Evolutionary conservation across 257 asterid species (phyloP), one percentile per base, ranked within the genome.

Genomic region (Solanum sitiens): DNA sequence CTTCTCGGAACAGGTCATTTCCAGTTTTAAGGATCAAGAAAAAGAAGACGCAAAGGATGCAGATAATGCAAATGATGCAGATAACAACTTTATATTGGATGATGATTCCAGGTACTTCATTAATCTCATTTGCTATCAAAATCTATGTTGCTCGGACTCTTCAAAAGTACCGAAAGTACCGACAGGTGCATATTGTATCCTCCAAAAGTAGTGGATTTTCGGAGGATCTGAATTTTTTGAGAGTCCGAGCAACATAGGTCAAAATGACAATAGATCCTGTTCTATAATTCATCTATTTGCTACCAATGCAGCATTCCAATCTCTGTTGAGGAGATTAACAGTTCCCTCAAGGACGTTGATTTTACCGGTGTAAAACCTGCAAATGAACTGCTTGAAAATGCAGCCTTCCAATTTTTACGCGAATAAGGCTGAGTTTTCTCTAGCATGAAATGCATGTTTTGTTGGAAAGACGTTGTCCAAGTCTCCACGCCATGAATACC

Each of bases 291-390:
- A 79, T 83, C 8, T 39, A 20, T 61, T 13, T 77, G 45, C 44
- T 89, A 33, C 40, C 23, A 20, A 73, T 90, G 95, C 95, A 96
- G 98, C 88, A 90, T 92, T 73, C 98, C 96, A 33, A 90, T 96
- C 90, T 93, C 94, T 10, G 93, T 92, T 40, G 98, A 93, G 40
- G 98, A 93, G 35, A 90, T 96, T 65, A 89, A 92, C 94, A 85
- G 87, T 87, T 91, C 93, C 86, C 85, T 92, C 91, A 93, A 91
- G 56, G 96, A 92, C 32, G 83, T 86, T 42, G 94, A 93, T 91
- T 95, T 96, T 89, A 92, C 88, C 40, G 96, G 97, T 23, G 97
- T 95, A 87, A 94, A 92, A 92, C 93, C 95, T 32, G 95, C 98
- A 50, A 87, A 89, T 39, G 91, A 94, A 86, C 96, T 96, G 59